These are phyloP conservation scores for Oryza glaberrima DNA, from an alignment of 176 grass and related monocot genomes.

Conservation along the genomic window DNA sequence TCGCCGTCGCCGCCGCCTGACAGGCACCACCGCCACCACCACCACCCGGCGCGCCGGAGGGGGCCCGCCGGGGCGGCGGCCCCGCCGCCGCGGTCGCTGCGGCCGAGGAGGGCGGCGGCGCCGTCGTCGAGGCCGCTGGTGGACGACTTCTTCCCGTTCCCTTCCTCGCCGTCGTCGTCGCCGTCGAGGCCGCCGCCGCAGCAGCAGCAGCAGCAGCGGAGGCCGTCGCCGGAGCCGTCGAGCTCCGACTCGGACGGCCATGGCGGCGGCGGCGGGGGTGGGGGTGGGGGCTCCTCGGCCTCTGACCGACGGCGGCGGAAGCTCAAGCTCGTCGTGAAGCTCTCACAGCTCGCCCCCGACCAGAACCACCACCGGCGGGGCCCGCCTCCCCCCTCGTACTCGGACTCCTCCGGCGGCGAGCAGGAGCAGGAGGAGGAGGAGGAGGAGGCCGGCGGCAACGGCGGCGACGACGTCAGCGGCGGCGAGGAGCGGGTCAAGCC, in stretches of 20 bases:
- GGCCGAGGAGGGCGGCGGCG: slow-evolving; percentile 55
- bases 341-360: slow-evolving; percentile 53
- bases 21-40: slow-evolving; percentile 37
- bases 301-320: slow-evolving; percentile 60
- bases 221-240: slow-evolving; percentile 56
- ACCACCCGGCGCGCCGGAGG: slow-evolving; percentile 26
- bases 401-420: slow-evolving; percentile 46
- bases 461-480: slow-evolving; percentile 37
- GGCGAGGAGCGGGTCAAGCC: slow-evolving; percentile 82
- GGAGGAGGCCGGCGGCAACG: not conserved
- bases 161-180: slow-evolving; percentile 45
- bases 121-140: slow-evolving; percentile 33
- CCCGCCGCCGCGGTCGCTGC: slow-evolving; percentile 39
- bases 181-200: slow-evolving; percentile 8
- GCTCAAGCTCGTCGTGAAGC: slow-evolving; percentile 87
- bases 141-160: slow-evolving; percentile 55
- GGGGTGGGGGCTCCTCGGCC: slow-evolving; percentile 42
- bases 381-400: slow-evolving; percentile 52
- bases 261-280: slow-evolving; percentile 40
- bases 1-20: slow-evolving; percentile 50
- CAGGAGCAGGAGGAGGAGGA: slow-evolving; percentile 8
- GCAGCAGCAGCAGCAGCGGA: slow-evolving; percentile 27
- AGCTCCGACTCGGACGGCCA: slow-evolving; percentile 49
- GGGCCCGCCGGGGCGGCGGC: not conserved
- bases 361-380: slow-evolving; percentile 38